Percentiles rank a stretch among this genome's conserved stretches.
phyloP scores from a whole-genome alignment of 2,329 filamentous ascomycete genomes.

The Epichloe uncinata region DNA sequence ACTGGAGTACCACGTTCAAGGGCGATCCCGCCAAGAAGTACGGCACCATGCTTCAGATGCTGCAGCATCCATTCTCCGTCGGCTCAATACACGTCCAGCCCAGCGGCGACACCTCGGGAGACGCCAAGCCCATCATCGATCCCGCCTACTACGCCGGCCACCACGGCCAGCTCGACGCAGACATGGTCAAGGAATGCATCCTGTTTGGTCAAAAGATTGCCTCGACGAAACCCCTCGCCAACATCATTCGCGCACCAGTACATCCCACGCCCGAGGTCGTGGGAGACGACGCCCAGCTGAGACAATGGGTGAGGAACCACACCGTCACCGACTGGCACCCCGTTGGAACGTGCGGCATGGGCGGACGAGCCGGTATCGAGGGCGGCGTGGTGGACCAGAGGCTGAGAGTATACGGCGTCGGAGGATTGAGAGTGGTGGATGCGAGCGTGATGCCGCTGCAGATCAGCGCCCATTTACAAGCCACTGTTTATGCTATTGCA shows the following conservation, averaged over 20 bases:
- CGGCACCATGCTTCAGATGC: slow-evolving; percentile 33
- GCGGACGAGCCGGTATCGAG: slow-evolving; percentile 15
- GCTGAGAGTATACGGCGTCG: slow-evolving; percentile 14
- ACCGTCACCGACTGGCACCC: slow-evolving; percentile 27
- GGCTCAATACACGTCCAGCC: slow-evolving; percentile 33
- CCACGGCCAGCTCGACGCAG: slow-evolving; percentile 27
- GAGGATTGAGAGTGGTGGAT: slow-evolving; percentile 12
- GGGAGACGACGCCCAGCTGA: slow-evolving; percentile 7
- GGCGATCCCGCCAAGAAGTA: slow-evolving; percentile 27
- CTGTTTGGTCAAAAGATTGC: slow-evolving; percentile 27
- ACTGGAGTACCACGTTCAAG: slow-evolving; percentile 28
- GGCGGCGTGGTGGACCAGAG: slow-evolving; percentile 18
- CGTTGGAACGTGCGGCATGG: slow-evolving; percentile 22
- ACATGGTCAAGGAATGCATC: slow-evolving; percentile 27
- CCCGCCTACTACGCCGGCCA: slow-evolving; percentile 27
- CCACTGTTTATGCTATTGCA: slow-evolving; percentile 19
- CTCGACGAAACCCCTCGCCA: slow-evolving; percentile 21
- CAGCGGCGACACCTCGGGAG: slow-evolving; percentile 8
- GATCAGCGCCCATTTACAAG: slow-evolving; percentile 14
- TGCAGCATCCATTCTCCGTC: slow-evolving; percentile 37
- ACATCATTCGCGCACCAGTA: slow-evolving; percentile 21
- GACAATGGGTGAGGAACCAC: slow-evolving; percentile 16
- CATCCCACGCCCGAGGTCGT: slow-evolving; percentile 12
- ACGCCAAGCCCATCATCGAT: slow-evolving; percentile 24
- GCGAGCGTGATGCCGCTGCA: slow-evolving; percentile 16